Base-by-base conservation (phyloP, 192 early-diverging fungal species). In the Dissophora ornata region DNA sequence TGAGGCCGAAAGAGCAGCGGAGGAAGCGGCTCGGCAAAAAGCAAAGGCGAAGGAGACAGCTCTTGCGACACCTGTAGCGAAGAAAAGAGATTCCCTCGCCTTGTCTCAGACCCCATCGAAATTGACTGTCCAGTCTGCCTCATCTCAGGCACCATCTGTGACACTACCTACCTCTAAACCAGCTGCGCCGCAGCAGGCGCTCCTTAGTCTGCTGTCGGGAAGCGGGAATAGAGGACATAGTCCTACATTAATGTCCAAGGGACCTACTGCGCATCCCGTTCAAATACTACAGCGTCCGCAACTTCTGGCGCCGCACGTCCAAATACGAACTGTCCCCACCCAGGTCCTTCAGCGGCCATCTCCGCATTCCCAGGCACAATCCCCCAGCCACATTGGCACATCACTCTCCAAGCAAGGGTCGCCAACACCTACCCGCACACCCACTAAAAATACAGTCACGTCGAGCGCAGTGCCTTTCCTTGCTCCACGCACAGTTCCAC, bases 291-390 rank as follows among this genome's bases (percentile, higher is more conserved):
- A 74, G 29, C 61, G 70, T 21, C 63, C 46, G 9, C 46, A 24
- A 6, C 12, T 56, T 32, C 19, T 65, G 38, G 53, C 62, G 4
- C 47, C 61, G 7, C 60, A 64, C 45, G 55, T 53, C 4, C 62
- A 64, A 19, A 53, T 74, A 56, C 54, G 56, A 3, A 51, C 70
- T n/a, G 71, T 64, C 2, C 71, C 71, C 1, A 75, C 63, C 0
- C 71, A 75, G 26, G 63, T 75, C 33, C 57, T 74, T 15, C 70
- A 74, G 36, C 61, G 67, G 21, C 55, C 67, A 0, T 33, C 50
- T 18, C 7, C n/a, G 30, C 54, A 67, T 24, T 4, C 44, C 28
- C 41, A 62, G 9, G 44, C 41, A 16, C 13, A 36, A 5, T 34
- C 66, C 28, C 9, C 50, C 15, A 53, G 25, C 49, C 7, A n/a